Evolutionary conservation across 1,284 basidiomycete genomes (phyloP), one percentile per base, ranked within the genome.

Genomic region (Heliocybe sulcata): DNA sequence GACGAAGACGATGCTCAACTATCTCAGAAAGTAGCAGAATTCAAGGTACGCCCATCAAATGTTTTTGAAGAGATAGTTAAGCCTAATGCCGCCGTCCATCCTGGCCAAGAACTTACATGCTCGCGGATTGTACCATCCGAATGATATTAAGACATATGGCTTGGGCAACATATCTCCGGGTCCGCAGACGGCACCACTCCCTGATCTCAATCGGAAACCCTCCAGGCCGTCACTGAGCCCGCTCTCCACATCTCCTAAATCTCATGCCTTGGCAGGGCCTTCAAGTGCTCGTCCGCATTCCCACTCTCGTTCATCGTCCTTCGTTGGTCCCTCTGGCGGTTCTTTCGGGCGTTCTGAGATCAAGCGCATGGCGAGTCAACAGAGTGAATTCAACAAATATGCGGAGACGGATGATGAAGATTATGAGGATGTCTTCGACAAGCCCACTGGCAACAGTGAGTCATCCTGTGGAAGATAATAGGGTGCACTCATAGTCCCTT

Each of bases 371-470:
- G 69, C 76, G 53, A 80, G 74, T 58, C 77, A 25, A 29, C 14
- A 80, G 57, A 72, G 74, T 54, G 86, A 85, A 66, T 84, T 94
- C 62, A 81, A 81, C 19, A 92, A 93, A 67, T 95, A 94, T 68
- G 75, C 88, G 6, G 94, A 95, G 69, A 80, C 80, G 22, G 90
- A 92, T 42, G 78, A 81, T 45, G 92, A 95, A 64, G 88, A 94
- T 66, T 94, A 94, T 64, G 90, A 93, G 52, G 92, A 94, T 71
- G 83, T 94, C n/a, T 94, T 94, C 67, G 90, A 82, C 56, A 90
- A 89, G 68, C 75, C 75, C 29, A 85, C 79, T 58, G 80, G 82
- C 23, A 75, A 77, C 12, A 73, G 87, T 87, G 60, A 66, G 84
- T 70, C 14, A 3, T 45, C 52, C 14, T 23, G 56, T 27, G 42